Evolutionary conservation across 768 basidiomycete species (phyloP).

Genomic region (Hemileccinum rubropunctum): DNA sequence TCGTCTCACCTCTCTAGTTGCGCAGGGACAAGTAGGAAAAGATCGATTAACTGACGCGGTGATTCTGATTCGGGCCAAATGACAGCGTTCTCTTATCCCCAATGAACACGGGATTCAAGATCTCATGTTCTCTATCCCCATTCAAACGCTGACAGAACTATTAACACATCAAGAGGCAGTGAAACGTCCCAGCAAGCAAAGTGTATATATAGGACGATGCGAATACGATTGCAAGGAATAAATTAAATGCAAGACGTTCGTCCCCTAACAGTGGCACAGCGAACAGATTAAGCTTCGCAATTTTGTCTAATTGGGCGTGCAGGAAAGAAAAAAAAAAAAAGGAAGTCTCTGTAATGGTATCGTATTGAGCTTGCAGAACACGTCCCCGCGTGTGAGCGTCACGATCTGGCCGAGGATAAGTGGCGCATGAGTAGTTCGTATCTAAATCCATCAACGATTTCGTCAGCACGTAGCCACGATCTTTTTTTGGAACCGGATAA

Average conservation of each 20-base stretch:
- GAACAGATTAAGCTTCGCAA: constrained; percentile 2
- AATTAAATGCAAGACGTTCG: constrained; percentile 9
- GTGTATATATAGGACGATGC: constrained; percentile 4
- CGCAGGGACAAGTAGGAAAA: constrained; percentile 4
- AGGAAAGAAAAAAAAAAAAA: not conserved
- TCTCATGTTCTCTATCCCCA: constrained; percentile 12
- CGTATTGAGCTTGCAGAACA: constrained; percentile 6
- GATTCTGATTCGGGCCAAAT: too few species aligned
- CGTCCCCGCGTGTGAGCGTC: not conserved
- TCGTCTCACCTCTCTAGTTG: constrained; percentile 19
- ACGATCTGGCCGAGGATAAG: constrained; percentile 19
- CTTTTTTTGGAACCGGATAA: not conserved
- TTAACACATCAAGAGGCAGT: constrained; percentile 7
- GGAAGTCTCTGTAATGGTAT: constrained; percentile 10
- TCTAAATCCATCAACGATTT: constrained; percentile 8
- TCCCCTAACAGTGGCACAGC: constrained; percentile 11
- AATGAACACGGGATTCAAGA: constrained; percentile 2
- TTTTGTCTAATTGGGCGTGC: constrained; percentile 19
- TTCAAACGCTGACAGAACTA: constrained; percentile 7
- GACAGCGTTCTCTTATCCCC: too few species aligned
- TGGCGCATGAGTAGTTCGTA: constrained; percentile 35
- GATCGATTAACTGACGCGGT: not conserved
- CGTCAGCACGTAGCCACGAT: not conserved
- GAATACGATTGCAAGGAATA: constrained; percentile 9
- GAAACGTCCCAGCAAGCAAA: not conserved